Evolutionary conservation across 2,329 filamentous ascomycete species (phyloP).

Genomic region (Tolypocladium cylindrosporum): DNA sequence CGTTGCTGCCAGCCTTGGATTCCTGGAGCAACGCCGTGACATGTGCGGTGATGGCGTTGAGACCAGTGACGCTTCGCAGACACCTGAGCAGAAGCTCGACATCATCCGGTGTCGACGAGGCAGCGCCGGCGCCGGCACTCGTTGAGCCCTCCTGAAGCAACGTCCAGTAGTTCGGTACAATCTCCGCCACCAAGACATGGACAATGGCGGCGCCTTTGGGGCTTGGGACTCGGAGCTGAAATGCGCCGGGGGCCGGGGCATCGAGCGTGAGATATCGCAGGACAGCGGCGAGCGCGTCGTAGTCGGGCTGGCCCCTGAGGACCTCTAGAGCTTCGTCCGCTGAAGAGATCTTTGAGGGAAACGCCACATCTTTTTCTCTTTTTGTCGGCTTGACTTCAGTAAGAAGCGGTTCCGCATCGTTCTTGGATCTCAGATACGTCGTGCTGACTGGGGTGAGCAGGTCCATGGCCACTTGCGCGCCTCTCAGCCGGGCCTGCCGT

Average conservation of each 20-base stretch:
- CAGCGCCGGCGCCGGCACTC: constrained; percentile 2
- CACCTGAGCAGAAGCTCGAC: constrained; percentile 47
- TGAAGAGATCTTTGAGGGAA: constrained; percentile 14
- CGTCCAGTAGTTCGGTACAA: constrained; percentile 75
- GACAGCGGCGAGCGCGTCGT: constrained; percentile 41
- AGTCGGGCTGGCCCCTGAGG: constrained; percentile 52
- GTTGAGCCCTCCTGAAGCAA: constrained; percentile 39
- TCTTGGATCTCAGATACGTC: constrained; percentile 31
- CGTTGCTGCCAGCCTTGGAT: constrained; percentile 27
- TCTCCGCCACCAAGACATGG: constrained; percentile 62
- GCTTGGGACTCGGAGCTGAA: constrained; percentile 34
- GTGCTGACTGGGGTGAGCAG: constrained; percentile 45
- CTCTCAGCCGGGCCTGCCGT: background rate
- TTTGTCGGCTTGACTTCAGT: constrained; percentile 21
- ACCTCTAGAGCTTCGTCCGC: constrained; percentile 45
- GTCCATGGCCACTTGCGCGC: constrained; percentile 33
- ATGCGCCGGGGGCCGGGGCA: constrained; percentile 7
- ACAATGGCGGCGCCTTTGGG: constrained; percentile 66
- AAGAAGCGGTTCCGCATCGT: constrained; percentile 25
- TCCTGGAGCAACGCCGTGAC: constrained; percentile 52
- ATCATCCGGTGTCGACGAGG: constrained; percentile 20
- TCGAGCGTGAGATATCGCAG: constrained; percentile 39
- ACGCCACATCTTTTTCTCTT: background rate
- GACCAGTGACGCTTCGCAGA: constrained; percentile 62
- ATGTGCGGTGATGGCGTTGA: constrained; percentile 68